These are phyloP conservation scores for Auriscalpium orientale DNA, from an alignment of 768 basidiomycete species.

Conservation along the genomic window DNA sequence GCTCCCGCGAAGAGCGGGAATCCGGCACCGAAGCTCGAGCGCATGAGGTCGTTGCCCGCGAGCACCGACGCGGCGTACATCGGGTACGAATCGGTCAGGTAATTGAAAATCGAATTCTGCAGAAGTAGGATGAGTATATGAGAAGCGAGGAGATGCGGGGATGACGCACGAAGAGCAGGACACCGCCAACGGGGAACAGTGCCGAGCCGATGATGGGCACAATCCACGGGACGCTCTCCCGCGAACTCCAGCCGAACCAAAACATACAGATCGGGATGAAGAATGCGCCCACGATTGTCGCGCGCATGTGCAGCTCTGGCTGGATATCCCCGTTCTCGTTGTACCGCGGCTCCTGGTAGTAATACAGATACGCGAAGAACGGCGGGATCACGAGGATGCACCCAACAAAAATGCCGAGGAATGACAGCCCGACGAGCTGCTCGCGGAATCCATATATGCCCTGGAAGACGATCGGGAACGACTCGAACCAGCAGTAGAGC, in stretches of 20 bases:
- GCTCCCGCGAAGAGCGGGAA: not conserved
- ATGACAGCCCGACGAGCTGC: slow-evolving; percentile 21
- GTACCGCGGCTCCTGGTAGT: not conserved
- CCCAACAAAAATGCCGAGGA: slow-evolving; percentile 13
- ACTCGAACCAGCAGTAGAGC: slow-evolving; percentile 25
- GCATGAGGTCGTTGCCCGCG: slow-evolving; percentile 23
- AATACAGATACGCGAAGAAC: not conserved
- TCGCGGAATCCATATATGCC: slow-evolving; percentile 24
- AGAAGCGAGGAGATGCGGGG: slow-evolving; percentile 19
- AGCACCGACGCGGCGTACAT: slow-evolving; percentile 23
- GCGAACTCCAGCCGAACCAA: slow-evolving; percentile 24
- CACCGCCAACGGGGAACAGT: slow-evolving; percentile 23
- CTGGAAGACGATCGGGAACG: slow-evolving; percentile 24
- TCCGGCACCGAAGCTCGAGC: slow-evolving; percentile 16
- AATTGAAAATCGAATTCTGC: slow-evolving; percentile 17
- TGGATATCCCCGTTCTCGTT: not conserved
- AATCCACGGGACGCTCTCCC: slow-evolving; percentile 24
- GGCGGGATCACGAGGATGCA: not conserved
- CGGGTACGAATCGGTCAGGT: slow-evolving; percentile 23
- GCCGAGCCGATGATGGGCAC: slow-evolving; percentile 24
- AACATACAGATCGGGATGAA: slow-evolving; percentile 26
- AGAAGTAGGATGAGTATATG: slow-evolving; percentile 8
- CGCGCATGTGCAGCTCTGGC: slow-evolving; percentile 24
- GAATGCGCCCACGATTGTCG: slow-evolving; percentile 23
- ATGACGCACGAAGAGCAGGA: slow-evolving; percentile 18